Conservation (phyloP, 2,329 filamentous ascomycete genomes). For the Monosporascus cannonballus region DNA sequence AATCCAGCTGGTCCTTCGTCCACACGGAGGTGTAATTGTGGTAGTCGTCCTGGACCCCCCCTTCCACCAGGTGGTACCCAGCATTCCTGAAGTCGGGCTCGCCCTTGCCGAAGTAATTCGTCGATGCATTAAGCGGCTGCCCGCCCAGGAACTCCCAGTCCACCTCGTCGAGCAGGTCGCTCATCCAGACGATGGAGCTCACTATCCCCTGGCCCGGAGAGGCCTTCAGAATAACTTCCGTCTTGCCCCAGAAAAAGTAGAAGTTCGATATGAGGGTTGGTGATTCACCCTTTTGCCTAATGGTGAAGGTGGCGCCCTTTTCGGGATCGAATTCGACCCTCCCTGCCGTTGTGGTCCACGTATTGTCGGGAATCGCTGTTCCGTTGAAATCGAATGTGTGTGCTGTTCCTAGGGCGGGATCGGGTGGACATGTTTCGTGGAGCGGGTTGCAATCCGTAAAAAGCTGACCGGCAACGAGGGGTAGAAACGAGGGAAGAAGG, state of each 20-base stretch:
- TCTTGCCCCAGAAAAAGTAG: constrained; percentile 80
- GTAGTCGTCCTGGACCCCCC: constrained; percentile 51
- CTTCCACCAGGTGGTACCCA: constrained; percentile 48
- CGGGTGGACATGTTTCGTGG: constrained; percentile 61
- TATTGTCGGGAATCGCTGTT: constrained; percentile 44
- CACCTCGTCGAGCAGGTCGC: constrained; percentile 79
- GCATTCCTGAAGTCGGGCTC: constrained; percentile 57
- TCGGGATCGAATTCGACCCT: constrained; percentile 53
- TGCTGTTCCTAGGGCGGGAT: constrained; percentile 63
- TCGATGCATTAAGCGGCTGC: constrained; percentile 56
- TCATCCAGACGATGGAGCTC: constrained; percentile 76
- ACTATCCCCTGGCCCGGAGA: constrained; percentile 71
- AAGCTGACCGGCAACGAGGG: constrained; percentile 63
- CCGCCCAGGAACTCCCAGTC: constrained; percentile 79
- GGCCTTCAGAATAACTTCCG: constrained; percentile 73
- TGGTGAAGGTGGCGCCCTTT: constrained; percentile 65
- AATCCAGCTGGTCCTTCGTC: constrained; percentile 61
- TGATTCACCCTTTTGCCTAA: constrained; percentile 64
- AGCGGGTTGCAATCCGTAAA: constrained; percentile 72
- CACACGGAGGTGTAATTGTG: constrained; percentile 75
- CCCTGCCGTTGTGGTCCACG: constrained; percentile 67
- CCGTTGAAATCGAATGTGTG: constrained; percentile 60
- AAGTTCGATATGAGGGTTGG: constrained; percentile 75
- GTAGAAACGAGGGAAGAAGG: constrained; percentile 34
- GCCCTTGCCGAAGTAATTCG: constrained; percentile 78